phyloP scores from a whole-genome alignment of 805 yeast genomes.

The Brettanomyces custersianus region DNA sequence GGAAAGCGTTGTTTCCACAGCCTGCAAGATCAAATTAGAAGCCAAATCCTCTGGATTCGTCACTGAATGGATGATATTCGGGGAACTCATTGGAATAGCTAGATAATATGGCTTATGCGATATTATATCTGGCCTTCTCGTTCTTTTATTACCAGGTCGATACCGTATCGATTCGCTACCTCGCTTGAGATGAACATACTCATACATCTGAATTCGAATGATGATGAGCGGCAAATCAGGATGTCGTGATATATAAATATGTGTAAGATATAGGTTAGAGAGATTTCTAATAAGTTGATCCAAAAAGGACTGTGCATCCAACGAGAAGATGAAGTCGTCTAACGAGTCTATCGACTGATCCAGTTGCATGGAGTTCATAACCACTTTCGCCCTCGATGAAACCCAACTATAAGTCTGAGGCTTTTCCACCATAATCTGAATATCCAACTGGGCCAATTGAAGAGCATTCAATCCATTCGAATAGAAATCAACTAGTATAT shows the following conservation, averaged over 20 bases:
- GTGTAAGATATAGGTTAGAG: constrained; percentile 45
- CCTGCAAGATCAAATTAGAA: constrained; percentile 47
- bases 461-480: constrained; percentile 48
- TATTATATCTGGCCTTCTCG: constrained; percentile 30
- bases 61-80: constrained; percentile 51
- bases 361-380: constrained; percentile 8
- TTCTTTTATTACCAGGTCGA: constrained; percentile 10
- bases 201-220: constrained; percentile 63
- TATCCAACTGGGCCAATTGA: constrained; percentile 65
- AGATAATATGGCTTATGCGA: constrained; percentile 58
- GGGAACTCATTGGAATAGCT: constrained; percentile 60
- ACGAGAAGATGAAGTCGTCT: constrained; percentile 25
- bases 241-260: constrained; percentile 58
- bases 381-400: constrained; percentile 35
- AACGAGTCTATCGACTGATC: constrained; percentile 16
- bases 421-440: constrained; percentile 52
- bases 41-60: constrained; percentile 32
- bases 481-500: constrained; percentile 43
- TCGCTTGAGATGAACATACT: constrained; percentile 23
- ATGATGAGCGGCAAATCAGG: constrained; percentile 53
- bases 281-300: constrained; percentile 38
- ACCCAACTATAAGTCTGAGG: constrained; percentile 41
- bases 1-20: constrained; percentile 46
- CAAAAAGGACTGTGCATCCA: constrained; percentile 45
- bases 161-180: too few species aligned